These are phyloP conservation scores for Rhodofomes roseus DNA, from an alignment of 1,284 basidiomycete species.

Conservation along the genomic window DNA sequence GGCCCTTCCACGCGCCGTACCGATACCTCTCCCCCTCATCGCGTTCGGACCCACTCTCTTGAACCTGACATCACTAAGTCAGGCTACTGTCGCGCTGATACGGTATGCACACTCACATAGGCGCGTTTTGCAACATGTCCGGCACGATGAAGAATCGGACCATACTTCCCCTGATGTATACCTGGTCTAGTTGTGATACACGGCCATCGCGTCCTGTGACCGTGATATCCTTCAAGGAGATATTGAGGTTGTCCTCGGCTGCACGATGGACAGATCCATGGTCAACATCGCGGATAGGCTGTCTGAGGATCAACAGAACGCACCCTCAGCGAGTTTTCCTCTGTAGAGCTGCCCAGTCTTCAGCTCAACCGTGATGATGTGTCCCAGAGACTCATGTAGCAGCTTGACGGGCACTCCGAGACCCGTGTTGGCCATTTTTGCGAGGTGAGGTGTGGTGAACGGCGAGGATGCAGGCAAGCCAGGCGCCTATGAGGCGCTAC, in stretches of 20 bases:
- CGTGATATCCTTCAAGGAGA: constrained; percentile 94
- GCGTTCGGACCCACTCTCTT: constrained; percentile 98
- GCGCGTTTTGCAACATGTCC: constrained; percentile 98
- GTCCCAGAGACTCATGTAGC: constrained; percentile 91
- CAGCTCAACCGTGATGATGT: constrained; percentile 95
- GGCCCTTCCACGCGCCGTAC: constrained; percentile 93
- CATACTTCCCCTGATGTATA: constrained; percentile 99
- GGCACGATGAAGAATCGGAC: constrained; percentile 98
- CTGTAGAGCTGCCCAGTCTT: constrained; percentile 98
- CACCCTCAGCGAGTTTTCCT: constrained; percentile 95
- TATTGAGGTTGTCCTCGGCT: constrained; percentile 99
- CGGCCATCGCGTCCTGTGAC: constrained; percentile 98
- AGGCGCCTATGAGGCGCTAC: neutral
- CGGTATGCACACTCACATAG: constrained; percentile 97
- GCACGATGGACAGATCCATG: constrained; percentile 33
- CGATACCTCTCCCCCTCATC: constrained; percentile 98
- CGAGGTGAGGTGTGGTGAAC: neutral
- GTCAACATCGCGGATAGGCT: neutral
- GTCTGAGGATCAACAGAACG: constrained; percentile 13
- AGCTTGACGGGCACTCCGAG: constrained; percentile 92
- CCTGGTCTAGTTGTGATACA: constrained; percentile 98
- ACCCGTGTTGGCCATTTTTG: constrained; percentile 39
- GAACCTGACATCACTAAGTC: constrained; percentile 60
- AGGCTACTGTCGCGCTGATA: neutral
- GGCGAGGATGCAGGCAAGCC: neutral